phyloP scores from a whole-genome alignment of 2,329 filamentous ascomycete species.

The Aspergillus melleus region DNA sequence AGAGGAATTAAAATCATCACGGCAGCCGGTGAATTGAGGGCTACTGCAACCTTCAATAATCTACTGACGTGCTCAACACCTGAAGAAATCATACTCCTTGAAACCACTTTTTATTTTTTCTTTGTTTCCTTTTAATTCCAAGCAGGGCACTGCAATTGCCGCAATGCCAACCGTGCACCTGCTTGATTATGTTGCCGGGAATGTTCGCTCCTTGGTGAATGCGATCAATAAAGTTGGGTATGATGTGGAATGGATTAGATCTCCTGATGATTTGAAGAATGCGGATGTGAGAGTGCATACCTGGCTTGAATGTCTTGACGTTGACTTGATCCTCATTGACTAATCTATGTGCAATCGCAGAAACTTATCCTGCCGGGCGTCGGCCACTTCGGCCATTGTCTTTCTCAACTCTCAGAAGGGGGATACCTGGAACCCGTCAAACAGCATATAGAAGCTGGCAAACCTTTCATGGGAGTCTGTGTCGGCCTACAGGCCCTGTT shows the following conservation, averaged over 20 bases:
- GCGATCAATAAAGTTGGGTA: conserved; percentile 96
- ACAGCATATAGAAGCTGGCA: conserved; percentile 82
- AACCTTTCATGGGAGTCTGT: conserved; percentile 97
- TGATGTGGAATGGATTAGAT: conserved; percentile 85
- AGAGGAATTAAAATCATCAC: no score
- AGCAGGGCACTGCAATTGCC: not conserved
- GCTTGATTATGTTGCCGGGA: conserved; percentile 90
- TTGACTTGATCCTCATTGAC: not conserved
- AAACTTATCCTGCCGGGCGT: conserved; percentile 95
- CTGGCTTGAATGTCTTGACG: not conserved
- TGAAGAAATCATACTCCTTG: not conserved
- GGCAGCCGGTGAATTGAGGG: not conserved
- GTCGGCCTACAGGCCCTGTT: conserved; percentile 92
- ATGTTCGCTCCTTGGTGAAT: conserved; percentile 93
- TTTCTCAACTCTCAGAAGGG: conserved; percentile 77
- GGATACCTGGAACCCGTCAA: conserved; percentile 82
- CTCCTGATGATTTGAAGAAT: conserved; percentile 77
- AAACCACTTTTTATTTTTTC: not conserved
- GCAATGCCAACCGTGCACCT: conserved; percentile 51
- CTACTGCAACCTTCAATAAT: not conserved
- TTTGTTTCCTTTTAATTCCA: not conserved
- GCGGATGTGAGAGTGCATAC: conserved; percentile 66
- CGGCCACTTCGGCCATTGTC: conserved; percentile 95
- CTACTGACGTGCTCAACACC: not conserved
- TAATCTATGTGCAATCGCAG: conserved; percentile 46